Conservation (phyloP, 2,329 filamentous ascomycete species). For the Sporothrix variecibatus region DNA sequence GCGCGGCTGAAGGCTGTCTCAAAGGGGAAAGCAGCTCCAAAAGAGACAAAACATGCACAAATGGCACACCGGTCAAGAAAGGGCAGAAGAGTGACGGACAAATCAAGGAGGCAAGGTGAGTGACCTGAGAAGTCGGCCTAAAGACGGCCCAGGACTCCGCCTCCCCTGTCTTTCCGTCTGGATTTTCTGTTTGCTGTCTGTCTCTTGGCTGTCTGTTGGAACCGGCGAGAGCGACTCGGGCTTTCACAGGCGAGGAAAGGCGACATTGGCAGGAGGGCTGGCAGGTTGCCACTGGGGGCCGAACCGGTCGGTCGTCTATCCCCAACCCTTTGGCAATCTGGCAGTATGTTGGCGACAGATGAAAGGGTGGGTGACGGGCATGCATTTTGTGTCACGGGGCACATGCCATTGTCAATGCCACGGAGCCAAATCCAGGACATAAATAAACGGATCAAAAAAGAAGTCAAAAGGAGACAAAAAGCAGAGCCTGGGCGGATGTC, state of each 20-base stretch:
- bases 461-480: too few species aligned
- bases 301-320: not conserved
- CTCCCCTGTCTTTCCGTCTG: not conserved
- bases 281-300: slow-evolving; percentile 3
- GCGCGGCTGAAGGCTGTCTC: not conserved
- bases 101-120: not conserved
- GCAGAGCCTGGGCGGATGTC: not conserved
- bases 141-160: not conserved
- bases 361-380: slow-evolving; percentile 9
- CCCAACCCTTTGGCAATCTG: too few species aligned
- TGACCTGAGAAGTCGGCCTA: not conserved
- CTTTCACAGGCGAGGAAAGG: not conserved
- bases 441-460: not conserved
- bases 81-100: not conserved
- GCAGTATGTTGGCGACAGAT: not conserved
- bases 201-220: not conserved
- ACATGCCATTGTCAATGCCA: not conserved
- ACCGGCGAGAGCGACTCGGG: not conserved
- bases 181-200: not conserved
- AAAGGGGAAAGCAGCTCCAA: not conserved
- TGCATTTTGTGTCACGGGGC: slow-evolving; percentile 11
- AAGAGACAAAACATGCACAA: not conserved
- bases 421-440: not conserved
- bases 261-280: not conserved
- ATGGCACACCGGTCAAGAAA: not conserved